Base-by-base conservation (phyloP, 2,329 filamentous ascomycete species). In the Colletotrichum filicis region DNA sequence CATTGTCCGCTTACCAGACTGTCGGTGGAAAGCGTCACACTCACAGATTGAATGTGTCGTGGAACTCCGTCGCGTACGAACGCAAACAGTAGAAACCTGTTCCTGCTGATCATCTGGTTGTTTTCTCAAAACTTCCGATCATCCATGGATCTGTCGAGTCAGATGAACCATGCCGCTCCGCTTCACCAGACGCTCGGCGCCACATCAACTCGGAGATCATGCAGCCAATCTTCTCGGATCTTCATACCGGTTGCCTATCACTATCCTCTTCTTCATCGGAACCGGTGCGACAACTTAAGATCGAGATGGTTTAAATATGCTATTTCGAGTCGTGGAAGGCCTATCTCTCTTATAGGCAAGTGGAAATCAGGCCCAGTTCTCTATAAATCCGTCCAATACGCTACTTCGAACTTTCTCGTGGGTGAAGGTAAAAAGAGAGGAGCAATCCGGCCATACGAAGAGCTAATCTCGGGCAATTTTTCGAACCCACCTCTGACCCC, bases 391-490 rank as follows among this genome's bases (percentile, higher is more conserved):
- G 30, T 24, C 19, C 53, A 66, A 70, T 58, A 19, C 55, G 7
- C 52, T 35, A 53, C 53, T 28, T 28, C 30, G 58, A 53, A 35
- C 30, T 58, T 22, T 1, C 28, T 66, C 60, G 3, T 53, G 61
- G 30, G n/a, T n/a, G 11, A 35, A 55, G 32, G 37, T 19, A 32
- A 37, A 37, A 26, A 24, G 35, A 52, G 16, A 37, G 37, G 2
- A 61, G 37, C 37, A 63, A 60, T 61, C 46, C 64, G 59, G 28
- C 46, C 32, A 60, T 59, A 60, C 69, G 65, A 72, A 68, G n/a
- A 22, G 55, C 55, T 30, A 69, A 73, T 69, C 52, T 73, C 70
- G 66, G 59, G 55, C 66, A 65, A 65, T 73, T 65, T 19, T 59
- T 42, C 24, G 24, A 53, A 61, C 55, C 42, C 53, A 49, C 4